phyloP scores from a whole-genome alignment of 352 stramenopile species.

The Globisporangium middletonii region DNA sequence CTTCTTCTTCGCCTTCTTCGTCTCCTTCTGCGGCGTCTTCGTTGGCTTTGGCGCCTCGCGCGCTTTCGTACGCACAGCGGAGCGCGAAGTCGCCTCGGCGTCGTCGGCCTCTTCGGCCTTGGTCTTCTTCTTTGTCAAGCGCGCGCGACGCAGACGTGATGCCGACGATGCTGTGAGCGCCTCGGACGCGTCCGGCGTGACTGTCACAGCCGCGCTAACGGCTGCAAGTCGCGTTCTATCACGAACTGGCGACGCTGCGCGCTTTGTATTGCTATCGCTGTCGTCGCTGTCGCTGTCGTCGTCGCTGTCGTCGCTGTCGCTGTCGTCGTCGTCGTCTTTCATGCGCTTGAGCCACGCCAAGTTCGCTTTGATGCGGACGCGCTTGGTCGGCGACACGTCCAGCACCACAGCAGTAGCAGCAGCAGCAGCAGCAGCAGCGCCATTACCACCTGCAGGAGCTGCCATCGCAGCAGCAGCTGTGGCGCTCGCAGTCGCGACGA shows the following conservation, averaged over 20 bases:
- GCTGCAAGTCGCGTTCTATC: background rate
- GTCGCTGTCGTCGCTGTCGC: background rate
- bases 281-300: slow-evolving; percentile 13
- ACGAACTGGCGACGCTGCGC: background rate
- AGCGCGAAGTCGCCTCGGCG: background rate
- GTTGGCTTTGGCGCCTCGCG: background rate
- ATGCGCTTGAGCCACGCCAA: background rate
- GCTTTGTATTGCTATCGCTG: slow-evolving; percentile 10
- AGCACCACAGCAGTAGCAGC: too few relatives aligned
- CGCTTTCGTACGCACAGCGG: background rate
- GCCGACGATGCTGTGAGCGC: background rate
- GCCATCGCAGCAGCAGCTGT: too few relatives aligned
- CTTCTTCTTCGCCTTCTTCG: slow-evolving; percentile 7
- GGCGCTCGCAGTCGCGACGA: too few relatives aligned
- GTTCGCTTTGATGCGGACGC: background rate
- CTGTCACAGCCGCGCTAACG: background rate
- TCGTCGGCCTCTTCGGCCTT: background rate
- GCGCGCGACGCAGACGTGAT: background rate
- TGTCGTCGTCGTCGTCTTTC: background rate
- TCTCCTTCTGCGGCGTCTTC: background rate
- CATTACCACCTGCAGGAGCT: too few relatives aligned
- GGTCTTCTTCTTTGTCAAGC: background rate
- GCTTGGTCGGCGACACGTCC: too few relatives aligned
- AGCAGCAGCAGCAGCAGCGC: too few relatives aligned
- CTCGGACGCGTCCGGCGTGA: background rate